phyloP scores from a whole-genome alignment of 192 early-diverging fungal species.

The Dissophora globulifera region DNA sequence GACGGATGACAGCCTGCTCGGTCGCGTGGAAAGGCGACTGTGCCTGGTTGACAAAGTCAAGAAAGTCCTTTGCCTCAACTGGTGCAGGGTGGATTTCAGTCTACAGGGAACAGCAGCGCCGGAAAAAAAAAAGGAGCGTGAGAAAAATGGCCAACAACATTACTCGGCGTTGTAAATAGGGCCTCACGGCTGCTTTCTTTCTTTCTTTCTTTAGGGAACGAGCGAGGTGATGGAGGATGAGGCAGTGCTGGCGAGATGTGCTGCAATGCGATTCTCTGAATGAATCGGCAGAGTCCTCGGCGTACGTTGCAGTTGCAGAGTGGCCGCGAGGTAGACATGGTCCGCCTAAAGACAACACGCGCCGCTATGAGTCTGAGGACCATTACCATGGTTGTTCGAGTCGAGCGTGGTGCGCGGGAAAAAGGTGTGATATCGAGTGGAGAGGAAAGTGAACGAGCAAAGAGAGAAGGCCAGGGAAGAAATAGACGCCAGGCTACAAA shows the following conservation, averaged over 20 bases:
- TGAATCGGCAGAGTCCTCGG: neutral
- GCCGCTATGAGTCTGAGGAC: slow-evolving; percentile 14
- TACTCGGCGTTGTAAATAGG: no score
- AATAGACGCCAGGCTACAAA: neutral
- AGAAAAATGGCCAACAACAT: no score
- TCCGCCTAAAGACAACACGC: slow-evolving; percentile 13
- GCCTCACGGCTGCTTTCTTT: no score
- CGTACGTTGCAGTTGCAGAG: slow-evolving; percentile 30
- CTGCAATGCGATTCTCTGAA: no score
- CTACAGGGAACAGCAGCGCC: slow-evolving; percentile 6
- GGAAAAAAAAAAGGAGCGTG: neutral
- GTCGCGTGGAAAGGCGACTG: slow-evolving; percentile 98
- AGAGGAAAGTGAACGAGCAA: neutral
- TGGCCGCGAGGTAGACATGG: slow-evolving; percentile 9
- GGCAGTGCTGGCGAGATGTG: no score
- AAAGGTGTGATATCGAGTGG: no score
- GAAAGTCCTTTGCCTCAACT: slow-evolving; percentile 67
- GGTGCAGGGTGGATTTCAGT: slow-evolving; percentile 50
- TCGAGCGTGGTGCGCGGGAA: no score
- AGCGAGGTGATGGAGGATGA: no score
- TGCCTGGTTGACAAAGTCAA: slow-evolving; percentile 90
- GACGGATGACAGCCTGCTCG: slow-evolving; percentile 75
- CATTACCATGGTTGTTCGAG: slow-evolving; percentile 48
- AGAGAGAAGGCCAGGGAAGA: neutral
- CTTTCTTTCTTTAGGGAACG: no score